Evolutionary conservation across 257 asterid species (phyloP).

Genomic region (Nemophila menziesii): DNA sequence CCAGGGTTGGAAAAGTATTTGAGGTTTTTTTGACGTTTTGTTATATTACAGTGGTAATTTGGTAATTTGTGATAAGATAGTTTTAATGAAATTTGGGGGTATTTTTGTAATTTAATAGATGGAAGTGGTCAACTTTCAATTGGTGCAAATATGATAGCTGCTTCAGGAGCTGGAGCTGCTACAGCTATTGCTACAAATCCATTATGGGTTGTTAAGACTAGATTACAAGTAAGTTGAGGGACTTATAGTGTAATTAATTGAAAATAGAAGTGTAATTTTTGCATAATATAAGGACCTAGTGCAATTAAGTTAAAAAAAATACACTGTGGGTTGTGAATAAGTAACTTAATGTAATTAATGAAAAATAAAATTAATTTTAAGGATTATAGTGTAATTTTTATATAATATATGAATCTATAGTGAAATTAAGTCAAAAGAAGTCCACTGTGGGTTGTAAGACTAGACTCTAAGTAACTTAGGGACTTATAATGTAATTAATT

Average conservation of each 20-base stretch:
- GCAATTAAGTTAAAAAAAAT: too few species aligned
- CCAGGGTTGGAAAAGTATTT: background rate
- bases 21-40: background rate
- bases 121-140: slow-evolving; percentile 45
- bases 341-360: too few species aligned
- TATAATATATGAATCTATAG: too few species aligned
- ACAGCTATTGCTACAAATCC: slow-evolving; percentile 74
- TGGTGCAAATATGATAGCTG: slow-evolving; percentile 78
- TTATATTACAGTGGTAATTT: too few species aligned
- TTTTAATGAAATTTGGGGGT: background rate
- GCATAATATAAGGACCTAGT: background rate
- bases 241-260: background rate
- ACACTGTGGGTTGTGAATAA: too few species aligned
- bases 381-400: too few species aligned
- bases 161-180: slow-evolving; percentile 92
- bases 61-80: background rate
- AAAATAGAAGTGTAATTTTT: background rate
- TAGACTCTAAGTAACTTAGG: too few species aligned
- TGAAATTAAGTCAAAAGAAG: too few species aligned
- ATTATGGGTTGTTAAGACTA: slow-evolving; percentile 90
- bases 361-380: too few species aligned
- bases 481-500: too few species aligned
- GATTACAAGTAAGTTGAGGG: slow-evolving; percentile 69
- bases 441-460: too few species aligned
- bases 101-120: slow-evolving; percentile 34